phyloP scores from a whole-genome alignment of 2,329 filamentous ascomycete genomes.

The Aspergillus transmontanensis region DNA sequence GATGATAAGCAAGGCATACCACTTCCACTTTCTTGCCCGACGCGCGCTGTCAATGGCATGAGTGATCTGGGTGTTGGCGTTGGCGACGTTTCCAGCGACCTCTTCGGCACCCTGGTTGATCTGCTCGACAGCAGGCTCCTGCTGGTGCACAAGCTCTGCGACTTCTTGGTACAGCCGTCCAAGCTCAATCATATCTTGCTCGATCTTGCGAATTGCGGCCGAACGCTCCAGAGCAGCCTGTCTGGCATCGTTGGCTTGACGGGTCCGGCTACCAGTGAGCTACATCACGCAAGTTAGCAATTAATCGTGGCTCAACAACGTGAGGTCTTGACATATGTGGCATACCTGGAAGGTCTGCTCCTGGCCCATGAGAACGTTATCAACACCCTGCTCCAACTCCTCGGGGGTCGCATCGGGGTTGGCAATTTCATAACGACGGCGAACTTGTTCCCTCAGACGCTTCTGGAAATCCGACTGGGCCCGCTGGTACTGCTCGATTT shows the following conservation, averaged over 20 bases:
- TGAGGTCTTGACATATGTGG: not conserved
- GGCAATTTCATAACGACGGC: constrained; percentile 87
- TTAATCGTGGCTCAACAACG: not conserved
- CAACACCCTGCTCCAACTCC: constrained; percentile 76
- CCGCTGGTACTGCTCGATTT: constrained; percentile 79
- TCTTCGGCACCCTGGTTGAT: constrained; percentile 89
- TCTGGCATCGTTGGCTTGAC: constrained; percentile 77
- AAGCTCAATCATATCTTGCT: constrained; percentile 84
- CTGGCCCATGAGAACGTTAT: constrained; percentile 63
- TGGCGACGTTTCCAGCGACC: constrained; percentile 78
- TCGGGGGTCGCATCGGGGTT: constrained; percentile 75
- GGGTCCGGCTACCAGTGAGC: constrained; percentile 54
- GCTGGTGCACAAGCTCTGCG: constrained; percentile 80
- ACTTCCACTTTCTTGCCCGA: constrained; percentile 88
- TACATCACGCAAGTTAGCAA: constrained; percentile 15
- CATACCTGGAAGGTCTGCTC: constrained; percentile 83
- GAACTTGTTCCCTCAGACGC: constrained; percentile 79
- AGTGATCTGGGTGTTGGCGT: constrained; percentile 81
- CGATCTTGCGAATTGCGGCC: constrained; percentile 86
- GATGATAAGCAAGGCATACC: constrained; percentile 83
- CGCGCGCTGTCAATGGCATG: constrained; percentile 81
- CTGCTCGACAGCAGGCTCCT: constrained; percentile 75
- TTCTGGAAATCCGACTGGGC: constrained; percentile 79
- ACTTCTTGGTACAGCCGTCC: constrained; percentile 87
- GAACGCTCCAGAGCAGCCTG: constrained; percentile 80